Conservation (phyloP, 1,284 basidiomycete species). For the Cutaneotrichosporon dermatis region DNA sequence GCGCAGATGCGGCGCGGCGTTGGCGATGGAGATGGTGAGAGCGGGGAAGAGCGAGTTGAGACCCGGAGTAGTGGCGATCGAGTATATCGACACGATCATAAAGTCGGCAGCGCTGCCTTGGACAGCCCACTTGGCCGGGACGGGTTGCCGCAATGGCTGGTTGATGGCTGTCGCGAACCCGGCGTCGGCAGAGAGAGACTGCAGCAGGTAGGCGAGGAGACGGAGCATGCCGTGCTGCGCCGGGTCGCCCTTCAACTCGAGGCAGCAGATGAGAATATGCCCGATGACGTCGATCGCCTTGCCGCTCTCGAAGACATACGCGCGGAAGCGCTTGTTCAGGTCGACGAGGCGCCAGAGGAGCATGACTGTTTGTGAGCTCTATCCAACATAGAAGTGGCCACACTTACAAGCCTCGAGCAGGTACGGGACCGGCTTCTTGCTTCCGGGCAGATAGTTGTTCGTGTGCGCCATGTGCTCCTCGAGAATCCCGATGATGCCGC, state of each 20-base stretch:
- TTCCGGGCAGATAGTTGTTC: conserved; percentile 74
- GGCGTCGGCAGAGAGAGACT: conserved; percentile 79
- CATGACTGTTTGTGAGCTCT: conserved; percentile 55
- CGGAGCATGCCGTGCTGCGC: conserved; percentile 88
- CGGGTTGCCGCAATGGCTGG: conserved; percentile 54
- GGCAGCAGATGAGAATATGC: conserved; percentile 69
- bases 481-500: conserved; percentile 66
- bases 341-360: conserved; percentile 88
- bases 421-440: conserved; percentile 71
- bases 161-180: conserved; percentile 67
- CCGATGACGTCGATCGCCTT: conserved; percentile 69
- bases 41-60: conserved; percentile 84
- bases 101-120: conserved; percentile 77
- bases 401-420: conserved; percentile 70
- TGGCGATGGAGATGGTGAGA: conserved; percentile 81
- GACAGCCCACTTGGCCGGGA: conserved; percentile 70
- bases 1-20: conserved; percentile 78
- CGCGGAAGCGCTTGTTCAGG: conserved; percentile 86
- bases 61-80: conserved; percentile 82
- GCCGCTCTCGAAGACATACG: conserved; percentile 72
- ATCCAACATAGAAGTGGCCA: no score
- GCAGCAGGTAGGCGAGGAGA: conserved; percentile 83
- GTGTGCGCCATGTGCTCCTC: conserved; percentile 68
- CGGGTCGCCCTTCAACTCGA: conserved; percentile 88
- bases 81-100: conserved; percentile 82